A percentile compares a stretch with the other conserved stretches of the same genome.
Evolutionary conservation across 495 filamentous ascomycete genomes (phyloP).

Genomic region (Hyphodiscus hymeniophilus): DNA sequence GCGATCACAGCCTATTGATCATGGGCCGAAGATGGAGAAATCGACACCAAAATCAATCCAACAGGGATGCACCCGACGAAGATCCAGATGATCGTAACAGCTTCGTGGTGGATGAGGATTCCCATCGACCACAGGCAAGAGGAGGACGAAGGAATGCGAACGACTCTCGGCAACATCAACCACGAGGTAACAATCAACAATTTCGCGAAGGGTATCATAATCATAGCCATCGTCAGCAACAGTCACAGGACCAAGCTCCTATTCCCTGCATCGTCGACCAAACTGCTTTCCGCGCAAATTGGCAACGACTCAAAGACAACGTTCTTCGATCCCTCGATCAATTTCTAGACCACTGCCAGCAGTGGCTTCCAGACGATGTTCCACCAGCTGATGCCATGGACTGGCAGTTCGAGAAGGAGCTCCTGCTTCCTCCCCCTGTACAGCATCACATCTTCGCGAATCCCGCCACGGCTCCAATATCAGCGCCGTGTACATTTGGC

Average conservation of each 20-base stretch:
- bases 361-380: constrained; percentile 11
- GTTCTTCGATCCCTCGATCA: constrained; percentile 1
- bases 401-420: constrained; percentile 15
- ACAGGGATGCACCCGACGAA: not conserved
- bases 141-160: no score
- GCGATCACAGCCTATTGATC: no score
- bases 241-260: not conserved
- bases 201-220: not conserved
- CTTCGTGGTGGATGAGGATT: no score
- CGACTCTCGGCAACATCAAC: not conserved
- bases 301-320: constrained; percentile 1
- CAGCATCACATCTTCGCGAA: not conserved
- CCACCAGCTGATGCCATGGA: constrained; percentile 13
- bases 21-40: constrained; percentile 1
- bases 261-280: not conserved
- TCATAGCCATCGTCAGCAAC: not conserved
- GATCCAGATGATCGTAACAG: no score
- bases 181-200: not conserved
- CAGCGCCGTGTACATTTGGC: no score
- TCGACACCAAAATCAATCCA: not conserved
- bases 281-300: not conserved
- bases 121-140: no score
- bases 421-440: constrained; percentile 9
- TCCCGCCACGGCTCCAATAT: not conserved
- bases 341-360: constrained; percentile 1